phyloP scores from a whole-genome alignment of 371 early-diverging fungal genomes.

The Neoconidiobolus thromboides region DNA sequence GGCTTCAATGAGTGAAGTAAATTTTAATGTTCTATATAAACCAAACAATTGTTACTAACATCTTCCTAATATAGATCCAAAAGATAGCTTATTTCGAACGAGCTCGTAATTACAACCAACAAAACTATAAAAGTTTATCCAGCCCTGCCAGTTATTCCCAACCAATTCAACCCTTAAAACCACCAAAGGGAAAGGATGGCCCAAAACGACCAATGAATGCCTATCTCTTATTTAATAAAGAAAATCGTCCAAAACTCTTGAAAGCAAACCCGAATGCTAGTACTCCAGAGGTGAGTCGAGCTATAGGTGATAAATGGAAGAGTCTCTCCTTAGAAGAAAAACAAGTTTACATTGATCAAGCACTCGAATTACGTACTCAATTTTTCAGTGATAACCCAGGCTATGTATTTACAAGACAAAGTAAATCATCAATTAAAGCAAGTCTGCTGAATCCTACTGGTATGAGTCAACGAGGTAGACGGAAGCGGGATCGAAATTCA shows the following conservation, averaged over 20 bases:
- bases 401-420: not conserved
- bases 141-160: no score
- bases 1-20: no score
- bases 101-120: no score
- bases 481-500: constrained; percentile 36
- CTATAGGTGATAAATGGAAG: constrained; percentile 33
- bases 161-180: no score
- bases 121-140: no score
- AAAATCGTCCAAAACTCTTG: constrained; percentile 33
- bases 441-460: not conserved
- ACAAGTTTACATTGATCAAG: not conserved
- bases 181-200: constrained; percentile 4
- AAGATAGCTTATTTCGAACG: no score
- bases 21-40: no score
- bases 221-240: constrained; percentile 36
- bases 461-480: constrained; percentile 10
- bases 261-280: constrained; percentile 27
- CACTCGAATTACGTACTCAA: not conserved
- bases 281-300: constrained; percentile 34
- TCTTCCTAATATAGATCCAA: no score
- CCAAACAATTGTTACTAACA: no score
- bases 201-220: constrained; percentile 44
- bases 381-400: not conserved
- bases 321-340: constrained; percentile 9
- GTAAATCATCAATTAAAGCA: not conserved